Conservation (phyloP, 1,284 basidiomycete species). For the Moniliophthora roreri region DNA sequence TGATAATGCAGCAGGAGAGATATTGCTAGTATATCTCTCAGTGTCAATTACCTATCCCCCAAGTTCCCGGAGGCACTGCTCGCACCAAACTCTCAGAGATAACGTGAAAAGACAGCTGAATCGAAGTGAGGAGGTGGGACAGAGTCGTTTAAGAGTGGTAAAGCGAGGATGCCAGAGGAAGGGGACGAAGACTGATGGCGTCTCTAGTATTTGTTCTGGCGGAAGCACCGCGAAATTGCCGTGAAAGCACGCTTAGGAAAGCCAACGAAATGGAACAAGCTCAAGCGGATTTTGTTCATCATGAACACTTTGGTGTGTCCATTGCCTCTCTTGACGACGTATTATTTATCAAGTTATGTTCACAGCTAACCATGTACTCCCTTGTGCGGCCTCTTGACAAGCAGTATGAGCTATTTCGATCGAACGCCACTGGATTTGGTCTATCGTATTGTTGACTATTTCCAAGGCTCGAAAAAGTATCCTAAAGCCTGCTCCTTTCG, state of each 20-base stretch:
- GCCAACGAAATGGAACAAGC: conserved; percentile 63
- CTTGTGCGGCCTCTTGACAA: too few relatives aligned
- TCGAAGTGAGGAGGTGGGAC: conserved; percentile 62
- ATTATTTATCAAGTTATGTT: conserved; percentile 1
- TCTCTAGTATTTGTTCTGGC: conserved; percentile 31
- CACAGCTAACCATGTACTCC: conserved; percentile 52
- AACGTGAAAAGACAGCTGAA: conserved; percentile 29
- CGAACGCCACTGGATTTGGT: too few relatives aligned
- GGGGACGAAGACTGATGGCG: conserved; percentile 60
- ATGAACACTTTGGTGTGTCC: conserved; percentile 52
- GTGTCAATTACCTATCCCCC: conserved; percentile 63
- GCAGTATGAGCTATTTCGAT: too few relatives aligned
- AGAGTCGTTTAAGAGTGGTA: conserved; percentile 56
- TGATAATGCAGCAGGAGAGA: too few relatives aligned
- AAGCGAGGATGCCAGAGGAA: conserved; percentile 51
- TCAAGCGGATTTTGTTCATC: conserved; percentile 67
- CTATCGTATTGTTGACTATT: too few relatives aligned
- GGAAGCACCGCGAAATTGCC: conserved; percentile 25
- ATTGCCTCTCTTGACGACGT: conserved; percentile 2
- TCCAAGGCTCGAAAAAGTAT: too few relatives aligned
- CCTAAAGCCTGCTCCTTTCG: too few relatives aligned
- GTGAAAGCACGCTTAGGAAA: conserved; percentile 29
- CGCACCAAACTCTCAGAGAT: conserved; percentile 38
- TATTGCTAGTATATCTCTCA: conserved; percentile 37
- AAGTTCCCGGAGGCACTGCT: conserved; percentile 53